Base-by-base conservation (phyloP, 257 asterid genomes). In the Solanum tacnaense region DNA sequence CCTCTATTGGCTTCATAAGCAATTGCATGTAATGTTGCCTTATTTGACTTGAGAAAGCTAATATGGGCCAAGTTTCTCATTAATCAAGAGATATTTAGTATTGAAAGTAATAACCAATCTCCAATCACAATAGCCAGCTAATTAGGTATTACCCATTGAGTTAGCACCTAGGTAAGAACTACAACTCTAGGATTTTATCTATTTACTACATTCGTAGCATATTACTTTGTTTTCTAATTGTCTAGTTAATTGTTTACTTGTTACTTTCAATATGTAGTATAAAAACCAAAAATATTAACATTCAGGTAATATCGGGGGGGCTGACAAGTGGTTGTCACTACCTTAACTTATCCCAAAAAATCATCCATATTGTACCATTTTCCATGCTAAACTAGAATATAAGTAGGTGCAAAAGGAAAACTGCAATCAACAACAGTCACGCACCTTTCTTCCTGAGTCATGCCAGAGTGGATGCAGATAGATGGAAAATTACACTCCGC, bases 401-500 rank as follows among this genome's bases (percentile, higher is more conserved):
- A 27, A 15, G 38, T 10, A 46, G 21, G 41, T 29, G 13, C 68
- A 79, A 41, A n/a, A 7, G 38, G n/a, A 44, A 34, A 7, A 27
- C 27, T 27, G 16, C 65, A 27, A 27, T 79, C 85, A 79, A 44
- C 27, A 29, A 46, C 68, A 46, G 11, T 29, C 32, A 10, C 92
- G 23, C 18, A 95, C 99, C 99, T 95, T 90, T 96, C 98, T 89
- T 96, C 98, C 89, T 96, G 98, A 85, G 98, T 91, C 98, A 96
- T 96, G 92, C 98, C 98, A 89, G 98, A 96, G 90, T 96, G 98
- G 85, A 96, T 96, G 92, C 98, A 96, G 46, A 96, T 96, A 46
- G 98, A 95, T 29, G 98, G 98, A 85, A 96, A 96, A 86, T 96
- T 95, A 76, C 99, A 96, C 93, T 96, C 99, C 81, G 93, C 94